Evolutionary conservation across 192 early-diverging fungal genomes (phyloP).

Genomic region (Chytriomyces sp.): DNA sequence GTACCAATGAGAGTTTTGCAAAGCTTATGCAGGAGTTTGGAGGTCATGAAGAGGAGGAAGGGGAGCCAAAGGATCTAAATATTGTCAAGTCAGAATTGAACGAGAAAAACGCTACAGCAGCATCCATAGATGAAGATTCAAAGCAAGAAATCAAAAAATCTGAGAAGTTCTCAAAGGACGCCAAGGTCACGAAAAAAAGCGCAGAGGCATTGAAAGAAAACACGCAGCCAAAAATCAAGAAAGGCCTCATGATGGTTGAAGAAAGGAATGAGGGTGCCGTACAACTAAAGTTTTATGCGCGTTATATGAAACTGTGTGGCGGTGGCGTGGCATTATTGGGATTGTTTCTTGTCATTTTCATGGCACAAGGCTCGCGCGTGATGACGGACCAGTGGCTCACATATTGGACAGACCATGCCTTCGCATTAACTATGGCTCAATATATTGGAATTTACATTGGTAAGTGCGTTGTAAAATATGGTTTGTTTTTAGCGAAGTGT

Average conservation of each 20-base stretch:
- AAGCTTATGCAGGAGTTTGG: constrained; percentile 35
- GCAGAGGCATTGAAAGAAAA: background rate
- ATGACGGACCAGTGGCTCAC: constrained; percentile 61
- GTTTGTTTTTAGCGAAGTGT: background rate
- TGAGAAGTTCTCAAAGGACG: constrained; percentile 29
- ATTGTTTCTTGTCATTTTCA: constrained; percentile 42
- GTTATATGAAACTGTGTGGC: constrained; percentile 5
- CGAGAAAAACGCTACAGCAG: background rate
- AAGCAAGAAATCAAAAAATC: no score
- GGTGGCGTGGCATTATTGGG: background rate
- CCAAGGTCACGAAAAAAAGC: background rate
- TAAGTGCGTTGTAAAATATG: background rate
- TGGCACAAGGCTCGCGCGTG: constrained; percentile 55
- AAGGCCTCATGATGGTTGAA: constrained; percentile 74
- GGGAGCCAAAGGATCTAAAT: background rate
- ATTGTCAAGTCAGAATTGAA: constrained; percentile 4
- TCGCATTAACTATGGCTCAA: background rate
- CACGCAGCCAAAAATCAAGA: background rate
- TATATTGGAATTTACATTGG: constrained; percentile 37
- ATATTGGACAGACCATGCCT: constrained; percentile 44
- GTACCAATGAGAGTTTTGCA: constrained; percentile 55
- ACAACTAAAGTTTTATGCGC: background rate
- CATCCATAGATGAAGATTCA: no score
- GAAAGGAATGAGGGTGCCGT: constrained; percentile 76
- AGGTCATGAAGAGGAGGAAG: constrained; percentile 49